Conservation (phyloP, 768 basidiomycete genomes). For the Zangia roseola region DNA sequence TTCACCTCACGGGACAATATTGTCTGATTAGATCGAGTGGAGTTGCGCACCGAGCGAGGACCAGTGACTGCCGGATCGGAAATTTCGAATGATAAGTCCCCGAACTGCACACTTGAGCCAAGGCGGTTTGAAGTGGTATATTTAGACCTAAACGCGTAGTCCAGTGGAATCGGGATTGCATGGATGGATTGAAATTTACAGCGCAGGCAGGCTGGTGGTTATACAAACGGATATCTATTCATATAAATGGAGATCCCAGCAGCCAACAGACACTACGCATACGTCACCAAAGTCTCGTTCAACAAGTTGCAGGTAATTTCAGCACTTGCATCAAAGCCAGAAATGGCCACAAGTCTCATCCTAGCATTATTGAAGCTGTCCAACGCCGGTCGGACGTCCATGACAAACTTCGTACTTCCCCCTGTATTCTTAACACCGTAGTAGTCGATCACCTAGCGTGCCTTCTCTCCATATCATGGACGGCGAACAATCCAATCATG, state of each 20-base stretch:
- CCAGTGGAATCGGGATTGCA: too few relatives aligned
- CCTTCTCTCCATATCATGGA: not conserved
- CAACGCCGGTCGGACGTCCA: slow-evolving; percentile 9
- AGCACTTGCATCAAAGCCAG: not conserved
- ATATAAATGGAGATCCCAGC: not conserved
- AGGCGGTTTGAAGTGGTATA: too few relatives aligned
- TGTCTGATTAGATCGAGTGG: too few relatives aligned
- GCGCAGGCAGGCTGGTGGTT: too few relatives aligned
- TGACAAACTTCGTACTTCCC: not conserved
- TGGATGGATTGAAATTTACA: too few relatives aligned
- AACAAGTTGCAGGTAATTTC: not conserved
- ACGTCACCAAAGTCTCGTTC: not conserved
- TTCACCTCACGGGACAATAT: too few relatives aligned
- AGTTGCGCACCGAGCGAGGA: too few relatives aligned
- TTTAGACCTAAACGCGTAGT: too few relatives aligned
- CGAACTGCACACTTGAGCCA: too few relatives aligned
- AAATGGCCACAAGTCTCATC: slow-evolving; percentile 5
- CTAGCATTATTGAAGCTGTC: slow-evolving; percentile 7
- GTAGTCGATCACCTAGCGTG: slow-evolving; percentile 14
- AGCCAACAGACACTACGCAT: slow-evolving; percentile 1
- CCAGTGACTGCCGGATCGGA: too few relatives aligned
- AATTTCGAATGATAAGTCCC: too few relatives aligned
- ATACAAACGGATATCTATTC: not conserved
- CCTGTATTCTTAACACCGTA: slow-evolving; percentile 9
- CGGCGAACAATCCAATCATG: slow-evolving; percentile 16